Evolutionary conservation across 2,329 filamentous ascomycete species (phyloP).

Genomic region (Ophiostoma sp.): DNA sequence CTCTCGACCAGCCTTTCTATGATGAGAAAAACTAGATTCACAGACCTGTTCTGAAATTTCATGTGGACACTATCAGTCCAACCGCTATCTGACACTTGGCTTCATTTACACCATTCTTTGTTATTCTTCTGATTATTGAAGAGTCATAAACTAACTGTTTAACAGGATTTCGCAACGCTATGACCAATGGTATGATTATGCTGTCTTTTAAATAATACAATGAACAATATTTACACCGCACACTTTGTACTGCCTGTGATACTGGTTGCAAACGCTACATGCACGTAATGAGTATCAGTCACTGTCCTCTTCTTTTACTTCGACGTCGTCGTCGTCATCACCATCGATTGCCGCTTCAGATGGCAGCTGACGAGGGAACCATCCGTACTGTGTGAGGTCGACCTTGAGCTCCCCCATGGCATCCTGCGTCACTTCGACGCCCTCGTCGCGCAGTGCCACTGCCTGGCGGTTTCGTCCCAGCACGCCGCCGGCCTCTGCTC

Average conservation of each 20-base stretch:
- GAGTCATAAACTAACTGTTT: slow-evolving; percentile 18
- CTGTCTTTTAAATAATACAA: slow-evolving; percentile 5
- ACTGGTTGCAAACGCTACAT: neutral
- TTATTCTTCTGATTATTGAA: slow-evolving; percentile 19
- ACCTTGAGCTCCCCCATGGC: slow-evolving; percentile 49
- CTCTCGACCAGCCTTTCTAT: slow-evolving; percentile 39
- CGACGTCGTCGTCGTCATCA: slow-evolving; percentile 17
- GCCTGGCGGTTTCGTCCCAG: slow-evolving; percentile 42
- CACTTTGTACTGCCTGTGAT: neutral
- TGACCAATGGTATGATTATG: neutral
- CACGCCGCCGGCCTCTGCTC: slow-evolving; percentile 15
- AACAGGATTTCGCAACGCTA: neutral
- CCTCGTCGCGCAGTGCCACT: slow-evolving; percentile 45
- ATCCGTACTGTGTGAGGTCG: slow-evolving; percentile 48
- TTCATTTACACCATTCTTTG: neutral
- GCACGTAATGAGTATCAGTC: neutral
- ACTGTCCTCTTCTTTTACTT: neutral
- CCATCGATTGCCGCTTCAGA: slow-evolving; percentile 35
- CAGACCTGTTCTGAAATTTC: slow-evolving; percentile 75
- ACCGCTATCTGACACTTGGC: slow-evolving; percentile 68
- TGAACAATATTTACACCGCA: slow-evolving; percentile 4
- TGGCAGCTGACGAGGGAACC: slow-evolving; percentile 50
- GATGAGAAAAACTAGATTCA: slow-evolving; percentile 67
- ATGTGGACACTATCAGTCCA: slow-evolving; percentile 69
- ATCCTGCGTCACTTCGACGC: slow-evolving; percentile 45